phyloP scores from a whole-genome alignment of 2,329 filamentous ascomycete genomes.

The Cryphonectria carpinicola region DNA sequence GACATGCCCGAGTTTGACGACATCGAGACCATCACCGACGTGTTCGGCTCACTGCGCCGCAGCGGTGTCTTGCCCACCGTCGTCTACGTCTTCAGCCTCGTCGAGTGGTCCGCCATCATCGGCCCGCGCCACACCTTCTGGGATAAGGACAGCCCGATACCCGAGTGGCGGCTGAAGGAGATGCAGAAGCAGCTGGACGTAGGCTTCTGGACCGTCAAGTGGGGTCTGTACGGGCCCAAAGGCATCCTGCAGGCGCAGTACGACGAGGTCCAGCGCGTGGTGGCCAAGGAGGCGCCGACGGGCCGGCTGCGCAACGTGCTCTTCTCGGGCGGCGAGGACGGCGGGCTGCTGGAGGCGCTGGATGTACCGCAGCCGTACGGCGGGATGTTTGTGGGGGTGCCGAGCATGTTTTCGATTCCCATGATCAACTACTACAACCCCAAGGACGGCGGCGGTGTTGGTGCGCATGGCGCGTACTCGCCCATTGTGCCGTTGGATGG shows the following conservation, averaged over 20 bases:
- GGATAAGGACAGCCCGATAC: conserved; percentile 47
- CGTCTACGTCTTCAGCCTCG: conserved; percentile 50
- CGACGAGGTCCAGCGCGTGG: conserved; percentile 43
- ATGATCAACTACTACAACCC: conserved; percentile 43
- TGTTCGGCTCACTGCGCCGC: conserved; percentile 48
- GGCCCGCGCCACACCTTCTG: conserved; percentile 48
- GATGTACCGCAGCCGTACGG: conserved; percentile 40
- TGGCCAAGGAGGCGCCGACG: conserved; percentile 41
- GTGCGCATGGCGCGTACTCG: conserved; percentile 43
- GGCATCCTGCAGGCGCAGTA: conserved; percentile 49
- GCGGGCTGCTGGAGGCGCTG: conserved; percentile 43
- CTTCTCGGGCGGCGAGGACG: conserved; percentile 42
- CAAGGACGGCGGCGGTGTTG: conserved; percentile 35
- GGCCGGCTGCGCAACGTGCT: conserved; percentile 43
- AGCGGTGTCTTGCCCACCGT: conserved; percentile 47
- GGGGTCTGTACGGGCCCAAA: conserved; percentile 48
- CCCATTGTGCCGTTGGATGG: conserved; percentile 44
- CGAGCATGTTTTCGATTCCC: conserved; percentile 42
- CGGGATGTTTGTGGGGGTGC: conserved; percentile 42
- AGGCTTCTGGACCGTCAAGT: conserved; percentile 50
- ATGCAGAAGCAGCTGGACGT: conserved; percentile 45
- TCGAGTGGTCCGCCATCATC: conserved; percentile 50
- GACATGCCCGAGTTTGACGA: conserved; percentile 51
- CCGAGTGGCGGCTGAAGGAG: conserved; percentile 49
- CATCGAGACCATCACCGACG: conserved; percentile 46